These are phyloP conservation scores for Wallacemonas sp. DNA, from an alignment of 208 protist genomes.

Conservation along the genomic window DNA sequence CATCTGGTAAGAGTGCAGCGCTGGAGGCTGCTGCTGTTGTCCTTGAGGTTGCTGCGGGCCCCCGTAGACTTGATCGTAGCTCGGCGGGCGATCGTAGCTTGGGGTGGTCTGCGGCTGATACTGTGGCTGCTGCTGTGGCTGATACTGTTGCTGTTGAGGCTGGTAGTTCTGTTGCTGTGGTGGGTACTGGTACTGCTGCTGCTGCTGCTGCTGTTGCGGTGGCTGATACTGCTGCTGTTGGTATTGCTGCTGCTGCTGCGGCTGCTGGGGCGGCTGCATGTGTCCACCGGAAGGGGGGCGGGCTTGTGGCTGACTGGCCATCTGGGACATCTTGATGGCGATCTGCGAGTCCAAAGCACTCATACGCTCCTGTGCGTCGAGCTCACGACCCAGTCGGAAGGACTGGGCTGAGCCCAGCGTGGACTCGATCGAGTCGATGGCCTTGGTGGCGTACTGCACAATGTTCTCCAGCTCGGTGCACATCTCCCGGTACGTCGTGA, in stretches of 20 bases:
- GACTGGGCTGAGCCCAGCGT: slow-evolving; percentile 57
- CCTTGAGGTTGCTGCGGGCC: neutral
- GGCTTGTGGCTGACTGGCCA: slow-evolving; percentile 40
- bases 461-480: slow-evolving; percentile 55
- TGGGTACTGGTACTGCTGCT: slow-evolving; percentile 14
- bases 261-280: slow-evolving; percentile 45
- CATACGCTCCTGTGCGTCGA: slow-evolving; percentile 62
- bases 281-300: too few relatives aligned
- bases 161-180: neutral
- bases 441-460: slow-evolving; percentile 28
- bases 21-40: slow-evolving; percentile 4
- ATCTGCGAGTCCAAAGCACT: slow-evolving; percentile 68
- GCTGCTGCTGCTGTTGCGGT: slow-evolving; percentile 18
- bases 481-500: slow-evolving; percentile 49
- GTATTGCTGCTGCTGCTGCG: slow-evolving; percentile 17
- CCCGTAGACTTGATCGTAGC: slow-evolving; percentile 23
- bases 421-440: slow-evolving; percentile 52
- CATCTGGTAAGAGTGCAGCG: slow-evolving; percentile 1
- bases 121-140: slow-evolving; percentile 8
- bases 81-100: slow-evolving; percentile 21
- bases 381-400: slow-evolving; percentile 54
- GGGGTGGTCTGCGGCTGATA: neutral
- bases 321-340: slow-evolving; percentile 65
- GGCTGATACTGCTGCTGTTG: slow-evolving; percentile 17
- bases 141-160: neutral